Base-by-base conservation (phyloP, 108 stramenopile genomes). In the Fragilariopsis cylindrus region DNA sequence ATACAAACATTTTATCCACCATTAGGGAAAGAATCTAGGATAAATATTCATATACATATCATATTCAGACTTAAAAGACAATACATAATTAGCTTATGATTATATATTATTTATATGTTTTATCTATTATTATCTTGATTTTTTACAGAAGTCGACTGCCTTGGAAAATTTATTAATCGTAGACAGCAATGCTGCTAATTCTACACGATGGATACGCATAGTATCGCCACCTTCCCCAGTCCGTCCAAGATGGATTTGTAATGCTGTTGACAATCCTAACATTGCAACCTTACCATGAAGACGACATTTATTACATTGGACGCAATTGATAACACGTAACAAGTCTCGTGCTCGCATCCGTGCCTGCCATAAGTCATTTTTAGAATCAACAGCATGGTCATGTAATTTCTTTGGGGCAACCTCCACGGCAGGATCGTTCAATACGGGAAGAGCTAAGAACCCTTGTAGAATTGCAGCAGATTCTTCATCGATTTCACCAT, bases 221-320 rank as follows among this genome's bases (percentile, higher is more conserved):
- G 84, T 70, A 75, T 94, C 90, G 56, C 85, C 85, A 41, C 90
- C 90, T 52, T 77, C 81, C 3, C 88, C 92, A 5, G 71, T 75
- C 50, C 71, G 79, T 13, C 93, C 92, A 8, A 95, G 71, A 47
- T 88, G 82, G 63, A 97, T 83, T 65, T 94, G 89, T 21, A 96
- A 58, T 3, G 93, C 96, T 3, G 96, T 97, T 30, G 91, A 90
- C 40, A 97, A 63, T n/a, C 96, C 96, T 81, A 97, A 74, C n/a
- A 87, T 86, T 7, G 87, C 80, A 40, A 98, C 85, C 71, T 96
- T 96, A 21, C 95, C 97, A 73, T 96, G 94, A 9, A 98, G 81
- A 43, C 93, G 83, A 76, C 99, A 99, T 72, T 96, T 97, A 78
- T 98, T 97, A 84, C 98, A 99, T 73, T 96, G 97, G 44, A 99